phyloP scores from a whole-genome alignment of 1,284 basidiomycete species.

The Boletellus dicymbophilus region DNA sequence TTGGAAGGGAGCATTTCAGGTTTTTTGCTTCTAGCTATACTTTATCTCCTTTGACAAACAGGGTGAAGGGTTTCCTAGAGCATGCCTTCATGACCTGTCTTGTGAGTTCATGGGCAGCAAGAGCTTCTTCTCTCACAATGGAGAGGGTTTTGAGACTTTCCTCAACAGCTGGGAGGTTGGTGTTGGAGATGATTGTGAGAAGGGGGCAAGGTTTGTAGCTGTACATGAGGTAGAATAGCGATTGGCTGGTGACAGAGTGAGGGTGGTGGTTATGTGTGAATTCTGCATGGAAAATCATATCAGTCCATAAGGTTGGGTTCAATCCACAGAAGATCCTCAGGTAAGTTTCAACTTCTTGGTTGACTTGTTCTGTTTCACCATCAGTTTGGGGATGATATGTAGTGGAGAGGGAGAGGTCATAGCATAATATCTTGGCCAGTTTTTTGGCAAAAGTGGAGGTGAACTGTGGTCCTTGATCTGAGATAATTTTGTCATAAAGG shows the following conservation, averaged over 20 bases:
- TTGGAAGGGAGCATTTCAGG: too few species aligned
- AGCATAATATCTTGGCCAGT: too few species aligned
- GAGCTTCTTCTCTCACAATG: background rate
- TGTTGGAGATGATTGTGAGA: background rate
- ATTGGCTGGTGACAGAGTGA: background rate
- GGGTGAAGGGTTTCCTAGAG: too few species aligned
- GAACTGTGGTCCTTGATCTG: too few species aligned
- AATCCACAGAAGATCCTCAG: background rate
- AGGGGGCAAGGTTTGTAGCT: background rate
- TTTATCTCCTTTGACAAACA: too few species aligned
- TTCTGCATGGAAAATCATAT: background rate
- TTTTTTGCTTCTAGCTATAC: too few species aligned
- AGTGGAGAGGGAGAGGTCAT: too few species aligned
- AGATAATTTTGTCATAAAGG: too few species aligned
- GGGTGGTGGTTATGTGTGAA: constrained; percentile 1
- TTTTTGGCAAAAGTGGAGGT: too few species aligned
- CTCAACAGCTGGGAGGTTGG: background rate
- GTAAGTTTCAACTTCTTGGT: constrained; percentile 10
- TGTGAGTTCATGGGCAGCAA: background rate
- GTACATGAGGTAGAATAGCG: background rate
- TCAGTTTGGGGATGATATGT: too few species aligned
- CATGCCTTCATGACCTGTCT: background rate
- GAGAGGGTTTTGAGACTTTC: background rate
- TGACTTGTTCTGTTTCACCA: background rate
- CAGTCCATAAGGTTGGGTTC: background rate